Evolutionary conservation across 2,329 filamentous ascomycete genomes (phyloP).

Genomic region (Neonectria magnoliae): DNA sequence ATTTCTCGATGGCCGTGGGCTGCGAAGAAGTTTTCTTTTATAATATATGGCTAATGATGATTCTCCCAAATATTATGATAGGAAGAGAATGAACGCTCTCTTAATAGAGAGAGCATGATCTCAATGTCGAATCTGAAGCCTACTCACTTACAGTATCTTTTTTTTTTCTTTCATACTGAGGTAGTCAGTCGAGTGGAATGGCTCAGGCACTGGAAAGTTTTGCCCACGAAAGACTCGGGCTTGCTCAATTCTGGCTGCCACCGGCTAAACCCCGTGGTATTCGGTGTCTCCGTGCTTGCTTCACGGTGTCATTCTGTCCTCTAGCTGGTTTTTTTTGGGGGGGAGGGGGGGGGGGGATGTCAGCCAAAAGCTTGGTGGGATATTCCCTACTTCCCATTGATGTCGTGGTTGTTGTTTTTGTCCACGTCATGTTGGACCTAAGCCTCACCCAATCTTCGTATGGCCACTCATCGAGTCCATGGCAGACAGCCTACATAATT

Average conservation of each 20-base stretch:
- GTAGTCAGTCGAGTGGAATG: not conserved
- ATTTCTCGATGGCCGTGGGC: conserved; percentile 31
- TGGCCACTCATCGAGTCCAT: not conserved
- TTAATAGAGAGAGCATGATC: conserved; percentile 66
- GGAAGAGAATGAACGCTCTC: conserved; percentile 74
- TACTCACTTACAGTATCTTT: conserved; percentile 15
- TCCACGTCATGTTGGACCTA: conserved; percentile 12
- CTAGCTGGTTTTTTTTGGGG: not conserved
- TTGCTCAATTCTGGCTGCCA: not conserved
- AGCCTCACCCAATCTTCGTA: not conserved
- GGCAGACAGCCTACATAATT: not conserved
- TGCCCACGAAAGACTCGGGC: not conserved
- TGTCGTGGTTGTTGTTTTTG: not conserved
- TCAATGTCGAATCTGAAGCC: conserved; percentile 72
- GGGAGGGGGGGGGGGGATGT: too few species aligned
- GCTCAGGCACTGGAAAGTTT: not conserved
- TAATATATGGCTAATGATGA: conserved; percentile 68
- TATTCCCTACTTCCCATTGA: not conserved
- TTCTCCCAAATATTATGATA: conserved; percentile 69
- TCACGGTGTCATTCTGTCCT: not conserved
- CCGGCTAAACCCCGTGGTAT: not conserved
- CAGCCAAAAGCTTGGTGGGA: not conserved
- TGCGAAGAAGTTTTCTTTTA: conserved; percentile 37
- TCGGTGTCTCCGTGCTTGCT: not conserved
- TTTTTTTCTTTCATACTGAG: conserved; percentile 3